phyloP scores from a whole-genome alignment of 345 rosid genomes.

The Rhodamnia argentea region DNA sequence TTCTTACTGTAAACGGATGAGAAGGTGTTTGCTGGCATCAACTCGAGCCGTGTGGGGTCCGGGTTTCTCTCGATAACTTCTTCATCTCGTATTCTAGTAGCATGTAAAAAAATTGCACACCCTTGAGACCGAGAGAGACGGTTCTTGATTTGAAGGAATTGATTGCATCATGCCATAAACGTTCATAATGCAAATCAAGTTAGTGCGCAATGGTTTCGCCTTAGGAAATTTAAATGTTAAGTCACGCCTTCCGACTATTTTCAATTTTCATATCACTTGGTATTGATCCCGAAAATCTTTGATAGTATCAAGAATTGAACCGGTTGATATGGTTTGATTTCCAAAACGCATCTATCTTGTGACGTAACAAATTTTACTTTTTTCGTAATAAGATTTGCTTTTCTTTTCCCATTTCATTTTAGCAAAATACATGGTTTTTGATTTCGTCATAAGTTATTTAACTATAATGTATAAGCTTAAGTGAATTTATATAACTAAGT shows the following conservation, averaged over 20 bases:
- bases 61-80: no score
- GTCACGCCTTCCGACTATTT: no score
- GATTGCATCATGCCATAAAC: not conserved
- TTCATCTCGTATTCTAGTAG: no score
- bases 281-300: no score
- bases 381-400: no score
- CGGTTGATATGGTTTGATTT: not conserved
- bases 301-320: no score
- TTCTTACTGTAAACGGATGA: not conserved
- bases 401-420: not conserved
- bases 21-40: not conserved
- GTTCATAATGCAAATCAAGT: no score
- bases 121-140: no score
- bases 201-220: not conserved
- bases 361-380: not conserved
- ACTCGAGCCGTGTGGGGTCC: not conserved
- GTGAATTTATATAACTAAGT: not conserved
- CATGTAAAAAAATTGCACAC: no score
- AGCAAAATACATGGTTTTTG: not conserved
- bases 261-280: no score
- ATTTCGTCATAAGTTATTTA: not conserved
- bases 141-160: not conserved
- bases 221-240: no score
- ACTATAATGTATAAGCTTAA: not conserved
- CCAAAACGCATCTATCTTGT: not conserved